Evolutionary conservation across 192 early-diverging fungal species (phyloP).

Genomic region (Mortierella hygrophila): DNA sequence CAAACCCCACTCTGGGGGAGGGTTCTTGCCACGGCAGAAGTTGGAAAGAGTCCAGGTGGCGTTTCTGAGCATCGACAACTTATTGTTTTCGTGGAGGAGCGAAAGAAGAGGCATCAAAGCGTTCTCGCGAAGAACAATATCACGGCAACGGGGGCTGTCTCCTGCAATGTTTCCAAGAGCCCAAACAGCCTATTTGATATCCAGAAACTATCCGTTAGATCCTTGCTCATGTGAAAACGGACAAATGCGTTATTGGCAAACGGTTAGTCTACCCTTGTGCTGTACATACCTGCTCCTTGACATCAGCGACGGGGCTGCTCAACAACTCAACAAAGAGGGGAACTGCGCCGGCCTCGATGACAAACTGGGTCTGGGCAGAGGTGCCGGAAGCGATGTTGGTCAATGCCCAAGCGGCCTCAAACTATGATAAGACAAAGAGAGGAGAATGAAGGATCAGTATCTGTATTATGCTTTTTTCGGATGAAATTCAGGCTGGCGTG

Average conservation of each 20-base stretch:
- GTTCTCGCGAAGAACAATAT: slow-evolving; percentile 86
- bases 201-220: background rate
- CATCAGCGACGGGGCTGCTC: slow-evolving; percentile 84
- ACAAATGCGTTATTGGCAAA: background rate
- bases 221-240: background rate
- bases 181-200: slow-evolving; percentile 86
- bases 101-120: slow-evolving; percentile 89
- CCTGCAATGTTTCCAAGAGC: slow-evolving; percentile 99
- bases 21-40: slow-evolving; percentile 98
- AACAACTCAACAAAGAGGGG: slow-evolving; percentile 93
- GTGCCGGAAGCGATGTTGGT: slow-evolving; percentile 99
- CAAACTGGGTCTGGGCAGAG: slow-evolving; percentile 94
- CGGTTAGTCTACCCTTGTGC: background rate
- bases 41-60: slow-evolving; percentile 99
- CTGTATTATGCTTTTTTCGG: background rate
- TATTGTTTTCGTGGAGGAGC: slow-evolving; percentile 91
- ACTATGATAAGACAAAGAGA: slow-evolving; percentile 62
- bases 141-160: slow-evolving; percentile 91
- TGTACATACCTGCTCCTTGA: slow-evolving; percentile 86
- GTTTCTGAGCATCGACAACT: slow-evolving; percentile 97
- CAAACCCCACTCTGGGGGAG: slow-evolving; percentile 91
- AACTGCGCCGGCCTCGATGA: slow-evolving; percentile 92
- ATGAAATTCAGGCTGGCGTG: background rate
- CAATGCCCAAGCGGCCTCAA: slow-evolving; percentile 99
- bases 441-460: background rate